A percentile compares a stretch with the other conserved stretches of the same genome.
Evolutionary conservation across 2,329 filamentous ascomycete genomes (phyloP).

Genomic region (Penicillium sp.): DNA sequence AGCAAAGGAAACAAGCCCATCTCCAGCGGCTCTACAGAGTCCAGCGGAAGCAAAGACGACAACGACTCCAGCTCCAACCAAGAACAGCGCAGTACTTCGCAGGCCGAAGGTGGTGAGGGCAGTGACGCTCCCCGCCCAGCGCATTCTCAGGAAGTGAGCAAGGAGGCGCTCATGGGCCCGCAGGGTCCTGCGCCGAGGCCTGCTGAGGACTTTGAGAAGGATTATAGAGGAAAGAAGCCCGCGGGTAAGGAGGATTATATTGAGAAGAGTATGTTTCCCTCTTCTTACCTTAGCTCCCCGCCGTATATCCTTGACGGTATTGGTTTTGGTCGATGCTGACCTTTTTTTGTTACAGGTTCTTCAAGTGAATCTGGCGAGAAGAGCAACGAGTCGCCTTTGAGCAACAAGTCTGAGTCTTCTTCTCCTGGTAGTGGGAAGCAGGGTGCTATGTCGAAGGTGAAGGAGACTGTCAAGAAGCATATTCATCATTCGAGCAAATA

Average conservation of each 20-base stretch:
- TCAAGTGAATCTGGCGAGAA: slow-evolving; percentile 6
- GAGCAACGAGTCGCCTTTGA: neutral
- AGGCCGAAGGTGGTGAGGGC: slow-evolving; percentile 2
- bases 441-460: slow-evolving; percentile 22
- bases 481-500: slow-evolving; percentile 12
- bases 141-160: slow-evolving; percentile 19
- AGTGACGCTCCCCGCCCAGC: neutral
- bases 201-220: slow-evolving; percentile 33
- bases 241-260: neutral
- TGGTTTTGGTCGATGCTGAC: neutral
- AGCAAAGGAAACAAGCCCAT: neutral
- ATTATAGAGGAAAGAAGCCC: slow-evolving; percentile 22
- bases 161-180: slow-evolving; percentile 34
- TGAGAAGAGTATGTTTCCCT: neutral
- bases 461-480: slow-evolving; percentile 25
- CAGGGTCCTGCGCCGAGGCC: slow-evolving; percentile 24
- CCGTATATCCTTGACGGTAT: neutral
- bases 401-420: neutral
- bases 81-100: slow-evolving; percentile 21
- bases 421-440: slow-evolving; percentile 12
- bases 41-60: neutral
- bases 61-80: neutral
- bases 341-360: neutral
- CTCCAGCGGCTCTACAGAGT: neutral
- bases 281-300: no score